Evolutionary conservation across 1,139 yeast species (phyloP).

Genomic region (Scheffersomyces segobiensis): DNA sequence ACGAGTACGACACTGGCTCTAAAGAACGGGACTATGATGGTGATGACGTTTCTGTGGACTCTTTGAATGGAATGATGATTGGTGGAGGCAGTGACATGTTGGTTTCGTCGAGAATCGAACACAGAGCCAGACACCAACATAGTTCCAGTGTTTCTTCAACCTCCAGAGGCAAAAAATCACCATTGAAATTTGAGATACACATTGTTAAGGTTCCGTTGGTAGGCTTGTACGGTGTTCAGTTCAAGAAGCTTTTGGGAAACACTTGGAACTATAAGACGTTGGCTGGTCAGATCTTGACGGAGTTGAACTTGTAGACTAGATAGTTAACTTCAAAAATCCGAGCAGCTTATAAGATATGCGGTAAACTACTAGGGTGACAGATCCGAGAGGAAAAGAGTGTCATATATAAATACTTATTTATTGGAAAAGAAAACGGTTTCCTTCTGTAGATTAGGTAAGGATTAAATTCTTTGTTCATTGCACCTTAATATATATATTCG

Average conservation of each 20-base stretch:
- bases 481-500: too few species aligned
- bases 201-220: conserved; percentile 91
- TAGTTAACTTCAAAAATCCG: not conserved
- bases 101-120: conserved; percentile 59
- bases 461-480: too few species aligned
- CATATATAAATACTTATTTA: too few species aligned
- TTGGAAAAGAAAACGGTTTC: too few species aligned
- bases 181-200: conserved; percentile 86
- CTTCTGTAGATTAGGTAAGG: too few species aligned
- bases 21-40: conserved; percentile 27
- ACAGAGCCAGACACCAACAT: conserved; percentile 40
- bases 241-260: conserved; percentile 89
- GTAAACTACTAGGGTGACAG: too few species aligned
- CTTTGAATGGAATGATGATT: conserved; percentile 47
- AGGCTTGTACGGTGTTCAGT: conserved; percentile 90
- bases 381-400: too few species aligned
- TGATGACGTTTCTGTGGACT: conserved; percentile 66
- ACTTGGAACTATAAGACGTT: conserved; percentile 95
- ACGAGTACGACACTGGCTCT: conserved; percentile 33
- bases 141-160: conserved; percentile 24
- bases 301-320: conserved; percentile 57
- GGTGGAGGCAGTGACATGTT: conserved; percentile 70
- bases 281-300: conserved; percentile 82
- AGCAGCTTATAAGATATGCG: not conserved
- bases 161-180: conserved; percentile 33